A percentile compares a stretch with the other conserved stretches of the same genome.
phyloP scores from a whole-genome alignment of 768 basidiomycete species.

The Porpolomopsis calyptriformis region DNA sequence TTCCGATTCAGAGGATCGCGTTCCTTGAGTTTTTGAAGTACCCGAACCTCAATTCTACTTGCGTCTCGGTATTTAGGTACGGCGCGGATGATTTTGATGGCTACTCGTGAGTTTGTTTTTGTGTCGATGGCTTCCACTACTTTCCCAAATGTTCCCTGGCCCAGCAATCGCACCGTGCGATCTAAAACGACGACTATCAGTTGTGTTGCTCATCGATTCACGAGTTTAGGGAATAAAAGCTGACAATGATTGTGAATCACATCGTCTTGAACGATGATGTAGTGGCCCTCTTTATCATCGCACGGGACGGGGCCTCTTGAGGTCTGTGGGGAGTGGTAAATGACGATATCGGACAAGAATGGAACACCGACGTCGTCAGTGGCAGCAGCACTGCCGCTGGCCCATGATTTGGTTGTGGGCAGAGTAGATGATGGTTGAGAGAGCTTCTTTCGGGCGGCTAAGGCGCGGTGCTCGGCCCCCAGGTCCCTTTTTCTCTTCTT shows the following conservation, averaged over 20 bases:
- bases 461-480: slow-evolving; percentile 62
- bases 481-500: slow-evolving; percentile 82
- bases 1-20: slow-evolving; percentile 80
- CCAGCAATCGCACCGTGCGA: slow-evolving; percentile 81
- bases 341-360: slow-evolving; percentile 13
- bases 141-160: slow-evolving; percentile 98
- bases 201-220: slow-evolving; percentile 2
- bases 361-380: slow-evolving; percentile 54
- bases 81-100: slow-evolving; percentile 97
- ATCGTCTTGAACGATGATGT: slow-evolving; percentile 88
- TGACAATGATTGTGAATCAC: slow-evolving; percentile 77
- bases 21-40: slow-evolving; percentile 83
- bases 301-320: slow-evolving; percentile 63
- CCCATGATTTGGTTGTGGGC: slow-evolving; percentile 53
- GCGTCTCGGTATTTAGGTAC: slow-evolving; percentile 99
- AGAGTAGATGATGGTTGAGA: slow-evolving; percentile 41
- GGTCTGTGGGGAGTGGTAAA: slow-evolving; percentile 33
- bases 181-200: slow-evolving; percentile 38
- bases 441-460: slow-evolving; percentile 49
- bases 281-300: slow-evolving; percentile 98
- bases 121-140: slow-evolving; percentile 90
- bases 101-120: slow-evolving; percentile 65
- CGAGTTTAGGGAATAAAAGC: slow-evolving; percentile 18
- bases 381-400: slow-evolving; percentile 50
- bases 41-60: slow-evolving; percentile 94